These are phyloP conservation scores for Ceriops zippeliana DNA, from an alignment of 345 rosid species.

Conservation along the genomic window DNA sequence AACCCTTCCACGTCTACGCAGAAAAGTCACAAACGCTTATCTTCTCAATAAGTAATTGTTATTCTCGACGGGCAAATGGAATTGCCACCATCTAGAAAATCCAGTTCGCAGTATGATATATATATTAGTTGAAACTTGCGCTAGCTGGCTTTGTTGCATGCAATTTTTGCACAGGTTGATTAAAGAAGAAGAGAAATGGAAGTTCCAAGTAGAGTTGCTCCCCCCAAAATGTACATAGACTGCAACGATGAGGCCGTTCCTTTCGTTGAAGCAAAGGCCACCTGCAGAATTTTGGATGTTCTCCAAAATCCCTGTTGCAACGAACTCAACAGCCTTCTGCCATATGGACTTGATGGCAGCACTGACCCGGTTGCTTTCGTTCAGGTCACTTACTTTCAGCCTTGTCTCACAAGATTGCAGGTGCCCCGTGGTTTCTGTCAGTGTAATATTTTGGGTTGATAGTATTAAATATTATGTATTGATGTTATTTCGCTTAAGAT, in stretches of 20 bases:
- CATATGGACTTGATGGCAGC: constrained; percentile 16
- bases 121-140: too few species aligned
- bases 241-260: constrained; percentile 36
- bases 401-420: constrained; percentile 18
- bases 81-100: too few species aligned
- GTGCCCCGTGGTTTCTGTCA: neutral
- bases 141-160: too few species aligned
- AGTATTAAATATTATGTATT: too few species aligned
- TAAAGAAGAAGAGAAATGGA: neutral
- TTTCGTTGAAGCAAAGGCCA: constrained; percentile 29
- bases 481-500: too few species aligned
- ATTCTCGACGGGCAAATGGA: too few species aligned
- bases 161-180: too few species aligned
- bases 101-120: too few species aligned
- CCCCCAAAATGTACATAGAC: constrained; percentile 24
- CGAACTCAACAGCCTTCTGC: constrained; percentile 24
- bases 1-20: too few species aligned
- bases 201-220: constrained; percentile 17
- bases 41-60: too few species aligned
- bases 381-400: constrained; percentile 14
- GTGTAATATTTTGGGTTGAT: too few species aligned
- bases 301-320: constrained; percentile 7
- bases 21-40: too few species aligned
- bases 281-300: constrained; percentile 24
- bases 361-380: neutral